phyloP scores from a whole-genome alignment of 2,329 filamentous ascomycete genomes.

The Chaetothyriales sp. region DNA sequence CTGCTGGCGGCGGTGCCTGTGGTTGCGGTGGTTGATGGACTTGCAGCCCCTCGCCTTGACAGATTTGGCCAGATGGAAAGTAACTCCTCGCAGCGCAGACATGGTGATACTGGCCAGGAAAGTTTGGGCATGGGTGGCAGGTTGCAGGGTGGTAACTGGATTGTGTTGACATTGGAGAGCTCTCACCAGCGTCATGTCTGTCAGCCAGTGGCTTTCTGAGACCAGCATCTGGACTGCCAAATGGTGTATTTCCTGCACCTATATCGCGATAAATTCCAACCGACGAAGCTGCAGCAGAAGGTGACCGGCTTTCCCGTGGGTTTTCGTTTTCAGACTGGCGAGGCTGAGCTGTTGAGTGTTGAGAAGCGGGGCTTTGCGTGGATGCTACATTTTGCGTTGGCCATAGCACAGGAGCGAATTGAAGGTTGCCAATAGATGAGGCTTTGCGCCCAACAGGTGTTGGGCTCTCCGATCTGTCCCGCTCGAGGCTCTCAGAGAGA shows the following conservation, averaged over 20 bases:
- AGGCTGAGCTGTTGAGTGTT: background rate
- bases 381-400: background rate
- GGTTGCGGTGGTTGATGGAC: background rate
- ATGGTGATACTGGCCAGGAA: constrained; percentile 8
- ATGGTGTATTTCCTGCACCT: background rate
- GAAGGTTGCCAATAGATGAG: background rate
- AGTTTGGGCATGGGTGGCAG: constrained; percentile 9
- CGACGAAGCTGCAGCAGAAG: background rate
- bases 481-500: background rate
- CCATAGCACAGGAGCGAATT: background rate
- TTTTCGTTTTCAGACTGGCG: background rate
- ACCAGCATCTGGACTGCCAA: background rate
- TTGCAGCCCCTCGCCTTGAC: background rate
- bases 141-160: background rate
- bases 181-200: background rate
- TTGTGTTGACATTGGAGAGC: constrained; percentile 1
- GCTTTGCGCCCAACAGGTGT: background rate
- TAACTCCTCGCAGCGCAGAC: background rate
- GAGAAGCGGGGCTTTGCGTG: background rate
- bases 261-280: constrained; percentile 3
- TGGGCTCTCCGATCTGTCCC: background rate
- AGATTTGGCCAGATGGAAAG: background rate
- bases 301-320: background rate
- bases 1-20: background rate
- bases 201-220: background rate